Evolutionary conservation across 768 basidiomycete genomes (phyloP), one percentile per base, ranked within the genome.

Genomic region (Cubamyces sp.): DNA sequence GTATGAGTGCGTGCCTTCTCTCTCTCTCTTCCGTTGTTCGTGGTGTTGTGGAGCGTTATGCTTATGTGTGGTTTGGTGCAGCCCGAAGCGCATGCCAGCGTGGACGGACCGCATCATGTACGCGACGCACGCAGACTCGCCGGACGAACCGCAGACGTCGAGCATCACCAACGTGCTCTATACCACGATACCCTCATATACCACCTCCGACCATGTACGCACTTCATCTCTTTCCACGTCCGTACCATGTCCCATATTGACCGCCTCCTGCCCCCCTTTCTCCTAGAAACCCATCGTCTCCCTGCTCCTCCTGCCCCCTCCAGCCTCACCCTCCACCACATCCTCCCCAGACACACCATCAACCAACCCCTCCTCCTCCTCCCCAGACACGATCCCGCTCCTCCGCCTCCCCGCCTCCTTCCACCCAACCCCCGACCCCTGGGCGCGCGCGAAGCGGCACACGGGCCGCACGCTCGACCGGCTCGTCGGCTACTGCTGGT

Each of bases 61-160:
- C 49, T 48, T 18, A 54, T 42, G 49, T 47, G 48, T 34, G 15
- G 5, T 45, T 48, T 21, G 26, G 23, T 65, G 23, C 50, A 91
- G 91, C 70, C 71, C 74, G 12, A 89, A 85, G 69, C 87, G 96
- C 11, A 81, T 79, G 1, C 96, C 96, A 0, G 86, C 94, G 21
- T 98, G 94, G 91, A 97, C 95, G 28, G 96, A 98, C 74, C 83
- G 96, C 47, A 84, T 98, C 46, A 78, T 98, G 70, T 97, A 94
- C 70, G 82, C 91, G 14, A 92, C 91, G 5, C 79, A 87, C 70
- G 82, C 81, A 21, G 91, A 92, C 72, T 82, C 82, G 2, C 83
- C 84, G 1, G 78, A 82, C 59, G 73, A 73, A 7, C 78, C 79
- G 8, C 77, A 82, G 11, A 69, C 77, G 40, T 85, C 88, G 1